phyloP scores from a whole-genome alignment of 1,284 basidiomycete genomes.

The Trichosporon ovoides region DNA sequence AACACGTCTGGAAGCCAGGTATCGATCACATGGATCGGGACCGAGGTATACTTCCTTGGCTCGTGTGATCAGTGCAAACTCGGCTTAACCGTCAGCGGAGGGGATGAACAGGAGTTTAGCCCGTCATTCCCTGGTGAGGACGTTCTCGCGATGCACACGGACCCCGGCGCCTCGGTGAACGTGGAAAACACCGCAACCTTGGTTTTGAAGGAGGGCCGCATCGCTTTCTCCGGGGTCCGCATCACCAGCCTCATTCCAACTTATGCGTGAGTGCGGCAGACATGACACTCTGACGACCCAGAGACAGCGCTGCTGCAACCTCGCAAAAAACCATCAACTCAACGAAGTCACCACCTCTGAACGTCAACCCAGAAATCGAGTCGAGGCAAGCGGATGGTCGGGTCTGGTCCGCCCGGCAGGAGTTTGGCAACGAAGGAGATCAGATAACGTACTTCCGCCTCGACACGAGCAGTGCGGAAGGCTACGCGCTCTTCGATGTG shows the following conservation, averaged over 20 bases:
- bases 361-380: background rate
- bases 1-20: background rate
- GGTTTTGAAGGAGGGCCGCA: background rate
- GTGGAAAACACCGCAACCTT: background rate
- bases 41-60: background rate
- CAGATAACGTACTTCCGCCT: background rate
- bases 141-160: background rate
- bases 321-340: background rate
- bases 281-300: background rate
- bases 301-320: background rate
- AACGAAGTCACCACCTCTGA: background rate
- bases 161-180: background rate
- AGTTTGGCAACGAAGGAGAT: background rate
- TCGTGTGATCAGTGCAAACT: background rate
- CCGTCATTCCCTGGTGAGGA: background rate
- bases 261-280: background rate
- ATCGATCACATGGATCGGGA: background rate
- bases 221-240: background rate
- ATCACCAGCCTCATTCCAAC: background rate
- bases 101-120: background rate
- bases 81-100: background rate
- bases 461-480: background rate
- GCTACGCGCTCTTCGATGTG: background rate
- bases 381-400: background rate
- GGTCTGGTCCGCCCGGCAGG: background rate